These are phyloP conservation scores for Talaromyces sp. DNA, from an alignment of 2,329 filamentous ascomycete species.

Conservation along the genomic window DNA sequence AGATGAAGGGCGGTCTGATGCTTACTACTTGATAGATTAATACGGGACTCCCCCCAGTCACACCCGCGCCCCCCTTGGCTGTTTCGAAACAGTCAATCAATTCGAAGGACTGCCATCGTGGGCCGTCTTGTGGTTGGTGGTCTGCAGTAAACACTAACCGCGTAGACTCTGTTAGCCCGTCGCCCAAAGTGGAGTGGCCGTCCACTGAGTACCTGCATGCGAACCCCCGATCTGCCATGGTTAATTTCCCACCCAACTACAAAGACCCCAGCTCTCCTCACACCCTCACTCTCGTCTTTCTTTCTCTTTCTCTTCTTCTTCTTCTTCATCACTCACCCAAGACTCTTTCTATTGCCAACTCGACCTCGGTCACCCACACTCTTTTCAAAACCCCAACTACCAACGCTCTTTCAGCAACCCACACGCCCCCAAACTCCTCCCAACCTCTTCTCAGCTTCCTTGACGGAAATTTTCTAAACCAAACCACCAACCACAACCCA, in stretches of 20 bases:
- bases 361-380: constrained; percentile 45
- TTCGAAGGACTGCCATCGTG: neutral
- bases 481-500: constrained; percentile 20
- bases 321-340: constrained; percentile 24
- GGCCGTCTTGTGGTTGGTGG: neutral
- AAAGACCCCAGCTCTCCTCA: constrained; percentile 29
- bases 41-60: too few relatives aligned
- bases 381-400: constrained; percentile 43
- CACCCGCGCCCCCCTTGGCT: too few relatives aligned
- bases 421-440: constrained; percentile 31
- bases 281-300: neutral
- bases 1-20: too few relatives aligned
- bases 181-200: neutral
- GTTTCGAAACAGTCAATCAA: constrained; percentile 9
- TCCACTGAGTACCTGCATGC: neutral
- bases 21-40: neutral
- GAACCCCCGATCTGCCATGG: constrained; percentile 6
- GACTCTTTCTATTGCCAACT: constrained; percentile 32
- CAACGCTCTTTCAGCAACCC: constrained; percentile 28
- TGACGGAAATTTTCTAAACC: constrained; percentile 26
- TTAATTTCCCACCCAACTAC: constrained; percentile 39
- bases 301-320: neutral
- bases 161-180: neutral
- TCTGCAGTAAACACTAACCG: neutral
- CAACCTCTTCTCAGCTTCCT: constrained; percentile 25